These are phyloP conservation scores for Pichia kluyveri DNA, from an alignment of 805 yeast genomes.

Conservation along the genomic window DNA sequence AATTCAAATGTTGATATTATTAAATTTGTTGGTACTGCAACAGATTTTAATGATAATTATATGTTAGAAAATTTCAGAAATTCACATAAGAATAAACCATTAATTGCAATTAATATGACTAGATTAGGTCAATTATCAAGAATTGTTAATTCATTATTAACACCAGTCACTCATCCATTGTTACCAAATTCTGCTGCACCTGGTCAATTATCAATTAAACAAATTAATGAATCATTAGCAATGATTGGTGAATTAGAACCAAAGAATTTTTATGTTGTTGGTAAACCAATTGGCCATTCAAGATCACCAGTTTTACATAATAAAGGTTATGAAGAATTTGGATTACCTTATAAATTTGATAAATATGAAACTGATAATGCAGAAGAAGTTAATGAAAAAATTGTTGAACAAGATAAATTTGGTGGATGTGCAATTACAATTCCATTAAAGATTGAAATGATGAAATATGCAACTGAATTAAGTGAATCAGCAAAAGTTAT, in stretches of 20 bases:
- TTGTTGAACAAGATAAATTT: constrained; percentile 44
- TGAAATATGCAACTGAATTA: constrained; percentile 53
- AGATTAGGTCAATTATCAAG: constrained; percentile 68
- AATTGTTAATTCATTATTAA: constrained; percentile 62
- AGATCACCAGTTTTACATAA: constrained; percentile 84
- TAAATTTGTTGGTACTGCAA: constrained; percentile 79
- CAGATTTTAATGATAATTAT: constrained; percentile 55
- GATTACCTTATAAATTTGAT: constrained; percentile 66
- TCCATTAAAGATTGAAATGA: constrained; percentile 80
- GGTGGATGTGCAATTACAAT: constrained; percentile 97
- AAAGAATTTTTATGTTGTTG: constrained; percentile 64
- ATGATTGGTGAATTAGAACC: constrained; percentile 54
- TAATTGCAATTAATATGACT: constrained; percentile 82
- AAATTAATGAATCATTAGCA: constrained; percentile 49
- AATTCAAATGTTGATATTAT: constrained; percentile 61
- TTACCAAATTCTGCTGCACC: constrained; percentile 70
- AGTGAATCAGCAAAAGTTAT: constrained; percentile 72
- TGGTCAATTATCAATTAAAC: constrained; percentile 61
- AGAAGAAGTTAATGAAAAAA: constrained; percentile 39
- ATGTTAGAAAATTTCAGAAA: constrained; percentile 61
- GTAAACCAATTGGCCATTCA: constrained; percentile 77
- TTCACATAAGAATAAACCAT: constrained; percentile 46
- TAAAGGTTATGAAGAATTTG: constrained; percentile 64
- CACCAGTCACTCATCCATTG: constrained; percentile 75
- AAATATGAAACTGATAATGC: constrained; percentile 63